A percentile compares a stretch with the other conserved stretches of the same genome.
These are phyloP conservation scores for Sclerotinia minor DNA, from an alignment of 2,329 filamentous ascomycete species.

Conservation along the genomic window DNA sequence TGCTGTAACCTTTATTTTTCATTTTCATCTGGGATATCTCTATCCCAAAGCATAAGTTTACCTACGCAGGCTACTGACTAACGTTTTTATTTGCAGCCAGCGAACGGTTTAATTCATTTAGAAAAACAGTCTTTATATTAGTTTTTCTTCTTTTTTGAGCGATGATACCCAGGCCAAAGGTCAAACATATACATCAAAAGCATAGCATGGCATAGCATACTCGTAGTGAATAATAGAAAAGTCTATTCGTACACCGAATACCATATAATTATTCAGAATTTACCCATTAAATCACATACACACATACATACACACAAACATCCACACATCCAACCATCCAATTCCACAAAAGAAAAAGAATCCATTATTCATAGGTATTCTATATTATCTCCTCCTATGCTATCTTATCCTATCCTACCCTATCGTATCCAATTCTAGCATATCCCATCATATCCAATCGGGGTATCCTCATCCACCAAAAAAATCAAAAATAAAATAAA, in stretches of 20 bases:
- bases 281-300: not conserved
- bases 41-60: not conserved
- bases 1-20: constrained; percentile 32
- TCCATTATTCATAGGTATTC: not conserved
- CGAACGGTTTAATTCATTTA: constrained; percentile 64
- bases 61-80: constrained; percentile 29
- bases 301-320: too few relatives aligned
- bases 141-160: constrained; percentile 4
- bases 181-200: not conserved
- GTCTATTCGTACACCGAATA: not conserved
- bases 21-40: constrained; percentile 5
- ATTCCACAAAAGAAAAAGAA: not conserved
- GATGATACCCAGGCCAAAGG: constrained; percentile 4
- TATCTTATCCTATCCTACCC: not conserved
- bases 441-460: too few relatives aligned
- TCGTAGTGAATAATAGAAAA: not conserved
- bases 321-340: not conserved
- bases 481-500: not conserved
- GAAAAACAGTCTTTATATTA: constrained; percentile 46
- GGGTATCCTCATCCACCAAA: not conserved
- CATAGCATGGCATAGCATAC: not conserved
- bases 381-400: not conserved
- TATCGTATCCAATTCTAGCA: too few relatives aligned
- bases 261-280: too few relatives aligned
- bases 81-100: constrained; percentile 48